Evolutionary conservation across 2,329 filamentous ascomycete species (phyloP).

Genomic region (Exophiala spinifera): DNA sequence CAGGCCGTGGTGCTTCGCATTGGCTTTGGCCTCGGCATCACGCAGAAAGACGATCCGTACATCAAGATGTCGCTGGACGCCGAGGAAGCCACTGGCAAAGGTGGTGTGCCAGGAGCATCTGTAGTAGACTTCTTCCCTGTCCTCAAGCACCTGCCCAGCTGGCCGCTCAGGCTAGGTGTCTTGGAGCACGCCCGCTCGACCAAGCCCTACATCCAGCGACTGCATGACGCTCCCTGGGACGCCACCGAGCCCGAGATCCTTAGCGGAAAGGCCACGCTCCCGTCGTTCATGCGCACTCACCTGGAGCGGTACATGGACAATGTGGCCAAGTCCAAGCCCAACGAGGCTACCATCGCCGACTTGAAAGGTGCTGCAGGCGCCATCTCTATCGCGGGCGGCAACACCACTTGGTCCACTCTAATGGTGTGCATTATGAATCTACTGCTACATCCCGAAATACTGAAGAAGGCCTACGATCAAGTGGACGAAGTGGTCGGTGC

Average conservation of each 20-base stretch:
- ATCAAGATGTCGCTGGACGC: slow-evolving; percentile 32
- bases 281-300: slow-evolving; percentile 14
- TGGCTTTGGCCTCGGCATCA: slow-evolving; percentile 44
- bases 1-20: slow-evolving; percentile 35
- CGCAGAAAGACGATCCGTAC: slow-evolving; percentile 26
- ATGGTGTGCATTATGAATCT: slow-evolving; percentile 50
- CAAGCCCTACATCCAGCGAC: slow-evolving; percentile 35
- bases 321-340: slow-evolving; percentile 27
- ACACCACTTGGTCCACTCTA: slow-evolving; percentile 40
- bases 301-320: slow-evolving; percentile 8
- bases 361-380: slow-evolving; percentile 51
- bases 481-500: slow-evolving; percentile 51
- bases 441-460: slow-evolving; percentile 47
- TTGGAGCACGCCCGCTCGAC: slow-evolving; percentile 26
- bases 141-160: slow-evolving; percentile 19
- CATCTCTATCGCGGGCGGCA: slow-evolving; percentile 34
- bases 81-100: slow-evolving; percentile 14
- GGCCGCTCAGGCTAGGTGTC: not conserved
- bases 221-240: slow-evolving; percentile 46
- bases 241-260: slow-evolving; percentile 8
- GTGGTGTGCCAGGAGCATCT: slow-evolving; percentile 35
- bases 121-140: slow-evolving; percentile 50
- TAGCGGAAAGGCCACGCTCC: not conserved
- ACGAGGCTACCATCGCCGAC: slow-evolving; percentile 37
- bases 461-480: slow-evolving; percentile 46